These are phyloP conservation scores for Aspergillus phoenicis DNA, from an alignment of 2,329 filamentous ascomycete genomes.

Conservation along the genomic window DNA sequence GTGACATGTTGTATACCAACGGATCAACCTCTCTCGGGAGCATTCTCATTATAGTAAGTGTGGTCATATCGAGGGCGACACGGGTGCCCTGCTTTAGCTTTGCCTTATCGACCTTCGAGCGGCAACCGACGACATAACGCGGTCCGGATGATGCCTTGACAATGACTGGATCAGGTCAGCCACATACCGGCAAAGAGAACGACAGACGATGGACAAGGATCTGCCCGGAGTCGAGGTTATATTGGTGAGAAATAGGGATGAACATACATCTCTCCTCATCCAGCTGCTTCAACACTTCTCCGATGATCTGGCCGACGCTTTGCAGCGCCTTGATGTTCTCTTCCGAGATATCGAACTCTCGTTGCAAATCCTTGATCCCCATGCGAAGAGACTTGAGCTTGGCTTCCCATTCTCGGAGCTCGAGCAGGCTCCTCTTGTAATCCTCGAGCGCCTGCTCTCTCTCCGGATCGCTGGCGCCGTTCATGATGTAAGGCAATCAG, in stretches of 20 bases:
- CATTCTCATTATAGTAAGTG: slow-evolving; percentile 99
- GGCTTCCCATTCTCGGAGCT: slow-evolving; percentile 97
- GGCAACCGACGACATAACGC: slow-evolving; percentile 95
- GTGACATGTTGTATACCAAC: slow-evolving; percentile 98
- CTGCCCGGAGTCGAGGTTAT: neutral
- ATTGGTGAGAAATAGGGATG: neutral
- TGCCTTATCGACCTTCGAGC: slow-evolving; percentile 94
- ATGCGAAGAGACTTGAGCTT: slow-evolving; percentile 92
- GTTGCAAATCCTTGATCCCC: slow-evolving; percentile 94
- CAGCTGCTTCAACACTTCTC: slow-evolving; percentile 96
- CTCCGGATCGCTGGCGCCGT: slow-evolving; percentile 53
- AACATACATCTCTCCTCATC: slow-evolving; percentile 95
- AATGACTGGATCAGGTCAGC: slow-evolving; percentile 67
- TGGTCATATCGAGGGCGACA: slow-evolving; percentile 98
- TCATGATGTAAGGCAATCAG: slow-evolving; percentile 32
- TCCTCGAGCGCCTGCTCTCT: slow-evolving; percentile 70
- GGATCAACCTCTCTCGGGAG: slow-evolving; percentile 97
- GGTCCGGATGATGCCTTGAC: slow-evolving; percentile 97
- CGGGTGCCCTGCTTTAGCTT: slow-evolving; percentile 98
- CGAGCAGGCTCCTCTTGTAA: slow-evolving; percentile 80
- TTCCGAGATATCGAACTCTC: slow-evolving; percentile 94
- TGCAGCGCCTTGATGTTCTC: slow-evolving; percentile 99
- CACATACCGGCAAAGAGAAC: neutral
- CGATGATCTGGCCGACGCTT: slow-evolving; percentile 98
- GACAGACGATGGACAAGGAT: neutral